These are phyloP conservation scores for Seiridium unicorne DNA, from an alignment of 2,329 filamentous ascomycete genomes.

Conservation along the genomic window DNA sequence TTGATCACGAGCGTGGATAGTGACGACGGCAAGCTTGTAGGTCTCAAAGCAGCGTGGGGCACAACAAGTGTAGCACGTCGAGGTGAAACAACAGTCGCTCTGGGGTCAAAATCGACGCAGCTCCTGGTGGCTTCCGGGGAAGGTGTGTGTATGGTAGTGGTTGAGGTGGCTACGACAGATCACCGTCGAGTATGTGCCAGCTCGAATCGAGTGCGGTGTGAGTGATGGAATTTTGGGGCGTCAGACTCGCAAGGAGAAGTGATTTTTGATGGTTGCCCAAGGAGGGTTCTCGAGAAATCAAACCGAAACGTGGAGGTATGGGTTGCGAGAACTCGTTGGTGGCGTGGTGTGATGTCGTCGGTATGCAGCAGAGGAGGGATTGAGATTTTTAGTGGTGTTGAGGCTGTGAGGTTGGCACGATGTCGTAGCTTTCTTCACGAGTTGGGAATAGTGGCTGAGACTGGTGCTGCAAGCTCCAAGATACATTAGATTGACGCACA, in stretches of 20 bases:
- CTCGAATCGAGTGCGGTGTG: not conserved
- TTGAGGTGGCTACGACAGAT: slow-evolving; percentile 8
- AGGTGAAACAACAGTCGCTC: too few relatives aligned
- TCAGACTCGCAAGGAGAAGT: not conserved
- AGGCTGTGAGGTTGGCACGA: not conserved
- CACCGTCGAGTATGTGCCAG: slow-evolving; percentile 4
- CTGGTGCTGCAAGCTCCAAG: not conserved
- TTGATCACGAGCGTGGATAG: too few relatives aligned
- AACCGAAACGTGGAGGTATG: not conserved
- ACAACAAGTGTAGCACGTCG: too few relatives aligned
- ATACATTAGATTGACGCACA: not conserved
- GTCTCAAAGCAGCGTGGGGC: too few relatives aligned
- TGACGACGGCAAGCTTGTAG: too few relatives aligned
- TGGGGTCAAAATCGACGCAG: too few relatives aligned
- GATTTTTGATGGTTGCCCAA: too few relatives aligned
- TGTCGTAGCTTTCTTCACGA: slow-evolving; percentile 3
- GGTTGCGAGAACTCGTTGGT: not conserved
- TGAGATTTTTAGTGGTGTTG: slow-evolving; percentile 5
- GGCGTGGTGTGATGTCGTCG: not conserved
- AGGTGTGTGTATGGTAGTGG: not conserved
- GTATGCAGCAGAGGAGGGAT: not conserved
- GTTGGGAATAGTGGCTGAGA: slow-evolving; percentile 1
- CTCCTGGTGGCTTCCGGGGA: not conserved
- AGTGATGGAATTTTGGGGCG: not conserved
- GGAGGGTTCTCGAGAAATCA: not conserved